A percentile compares a stretch with the other conserved stretches of the same genome.
Evolutionary conservation across 2,329 filamentous ascomycete species (phyloP).

Genomic region (Colletotrichum liaoningense): DNA sequence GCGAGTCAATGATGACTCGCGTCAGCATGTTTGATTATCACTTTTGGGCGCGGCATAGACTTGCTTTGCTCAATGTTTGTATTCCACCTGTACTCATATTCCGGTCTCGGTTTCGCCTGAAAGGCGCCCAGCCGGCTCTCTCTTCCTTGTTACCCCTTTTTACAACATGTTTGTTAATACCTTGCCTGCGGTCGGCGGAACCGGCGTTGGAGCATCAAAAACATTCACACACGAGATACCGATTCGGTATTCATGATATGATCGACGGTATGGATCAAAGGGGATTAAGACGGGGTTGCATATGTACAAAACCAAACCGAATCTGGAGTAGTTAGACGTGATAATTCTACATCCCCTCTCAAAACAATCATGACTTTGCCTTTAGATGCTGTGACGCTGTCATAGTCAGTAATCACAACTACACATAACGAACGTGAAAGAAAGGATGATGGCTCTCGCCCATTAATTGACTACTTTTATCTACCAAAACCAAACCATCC

Average conservation of each 20-base stretch:
- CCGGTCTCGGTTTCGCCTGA: constrained; percentile 39
- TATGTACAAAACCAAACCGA: constrained; percentile 57
- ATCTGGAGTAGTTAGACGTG: constrained; percentile 55
- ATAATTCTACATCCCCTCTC: constrained; percentile 71
- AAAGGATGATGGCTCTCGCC: no score
- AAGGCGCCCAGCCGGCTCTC: constrained; percentile 39
- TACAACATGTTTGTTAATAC: constrained; percentile 57
- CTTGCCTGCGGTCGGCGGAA: constrained; percentile 56
- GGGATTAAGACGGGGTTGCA: constrained; percentile 52
- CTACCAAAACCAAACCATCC: constrained; percentile 83
- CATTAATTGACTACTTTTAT: constrained; percentile 42
- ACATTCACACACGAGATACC: constrained; percentile 47
- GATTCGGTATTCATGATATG: constrained; percentile 58
- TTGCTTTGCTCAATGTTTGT: constrained; percentile 53
- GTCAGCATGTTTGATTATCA: constrained; percentile 44
- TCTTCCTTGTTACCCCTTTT: constrained; percentile 49
- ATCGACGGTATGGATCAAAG: constrained; percentile 54
- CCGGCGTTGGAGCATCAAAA: constrained; percentile 66
- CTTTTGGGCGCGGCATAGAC: constrained; percentile 47
- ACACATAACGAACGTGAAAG: no score
- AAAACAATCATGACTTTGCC: constrained; percentile 39
- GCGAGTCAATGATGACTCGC: not conserved
- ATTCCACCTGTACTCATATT: constrained; percentile 64
- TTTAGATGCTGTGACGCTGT: not conserved
- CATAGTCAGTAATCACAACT: not conserved